Base-by-base conservation (phyloP, 106 monocot genomes). In the Dendrobium chrysotoxum region DNA sequence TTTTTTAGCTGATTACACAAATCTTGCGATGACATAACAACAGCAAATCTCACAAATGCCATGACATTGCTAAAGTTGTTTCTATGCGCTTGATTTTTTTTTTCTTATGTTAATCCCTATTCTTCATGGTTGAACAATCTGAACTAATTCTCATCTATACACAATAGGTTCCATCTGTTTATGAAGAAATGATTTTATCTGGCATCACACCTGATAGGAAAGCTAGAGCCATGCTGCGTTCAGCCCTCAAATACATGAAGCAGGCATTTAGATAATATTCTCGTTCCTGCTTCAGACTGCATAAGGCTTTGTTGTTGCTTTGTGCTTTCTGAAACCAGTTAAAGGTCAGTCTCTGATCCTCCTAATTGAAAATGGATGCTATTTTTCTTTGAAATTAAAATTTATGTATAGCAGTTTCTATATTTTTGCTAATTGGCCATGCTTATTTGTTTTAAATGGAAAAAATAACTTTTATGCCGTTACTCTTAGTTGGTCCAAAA, bases 241-340 rank as follows among this genome's bases (percentile, higher is more conserved):
- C 82, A 25, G 82, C 82, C 68, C 82, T 83, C 39, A 77, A 78
- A 78, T 83, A 83, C 78, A 83, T 83, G 82, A 83, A 83, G 42
- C 68, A 78, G 16, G 31, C 82, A 39, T 71, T 83, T 50, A 83
- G 53, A 67, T 70, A 50, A 72, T 77, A 83, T 47, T 26, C 13
- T 46, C 23, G 5, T 41, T 75, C 12, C 5, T 75, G 41, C 74
- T 42, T 42, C 42, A 75, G 40, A 21, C 42, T 42, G 18, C 74
- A 42, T 3, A 7, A 20, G 71, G 74, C 3, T 28, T 71, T 28
- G 38, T 11, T 3, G 28, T 41, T 40, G 16, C n/a, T 75, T n/a
- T 75, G n/a, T 42, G 74, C 20, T 41, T 42, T 42, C 1, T 42
- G 42, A 75, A 75, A 23, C 74, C 39, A n/a, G 23, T 75, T 75